Base-by-base conservation (phyloP, 2,329 filamentous ascomycete genomes). In the Aaosphaeria pasadenensis region DNA sequence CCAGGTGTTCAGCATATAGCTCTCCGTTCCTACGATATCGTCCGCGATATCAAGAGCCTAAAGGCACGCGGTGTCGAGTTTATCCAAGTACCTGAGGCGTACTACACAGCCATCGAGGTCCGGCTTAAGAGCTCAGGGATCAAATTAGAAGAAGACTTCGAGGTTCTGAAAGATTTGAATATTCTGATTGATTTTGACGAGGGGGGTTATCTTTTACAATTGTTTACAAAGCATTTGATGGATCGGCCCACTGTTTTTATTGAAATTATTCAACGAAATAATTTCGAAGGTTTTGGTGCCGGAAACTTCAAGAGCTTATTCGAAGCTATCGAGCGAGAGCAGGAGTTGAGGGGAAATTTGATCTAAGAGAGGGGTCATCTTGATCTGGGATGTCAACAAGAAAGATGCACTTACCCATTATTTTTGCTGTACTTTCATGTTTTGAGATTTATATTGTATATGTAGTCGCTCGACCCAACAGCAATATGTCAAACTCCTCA, bases 131-230 rank as follows among this genome's bases (percentile, higher is more conserved):
- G 73, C 3, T 75, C 75, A 11, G 24, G 24, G 0, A 63, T 81
- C 66, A 69, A 74, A 43, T 77, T 95, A 38, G 74, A 84, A 50
- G 89, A 95, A 72, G 86, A 90, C 63, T 83, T 92, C 50, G 87
- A 87, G 42, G 84, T 79, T 11, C 78, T 95, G 43, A 77, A 88
- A 74, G 77, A 76, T 43, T 74, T 95, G 57, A 88, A 89, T 69
- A 94, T 95, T 61, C 73, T 96, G 58, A 91, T 95, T 63, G 90
- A 95, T 73, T 95, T 95, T 64, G 91, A 95, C 61, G 89, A 95
- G 77, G 82, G 81, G 39, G 91, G 91, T 1, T 95, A 95, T 70
- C 72, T 95, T 51, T 56, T 84, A 53, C 81, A 84, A 63, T 56
- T 76, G 11, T 76, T 76, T 57, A 76, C 74, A 2, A 76, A 76